Conservation (phyloP, 1,284 basidiomycete species). For the Butyriboletus appendiculatus region DNA sequence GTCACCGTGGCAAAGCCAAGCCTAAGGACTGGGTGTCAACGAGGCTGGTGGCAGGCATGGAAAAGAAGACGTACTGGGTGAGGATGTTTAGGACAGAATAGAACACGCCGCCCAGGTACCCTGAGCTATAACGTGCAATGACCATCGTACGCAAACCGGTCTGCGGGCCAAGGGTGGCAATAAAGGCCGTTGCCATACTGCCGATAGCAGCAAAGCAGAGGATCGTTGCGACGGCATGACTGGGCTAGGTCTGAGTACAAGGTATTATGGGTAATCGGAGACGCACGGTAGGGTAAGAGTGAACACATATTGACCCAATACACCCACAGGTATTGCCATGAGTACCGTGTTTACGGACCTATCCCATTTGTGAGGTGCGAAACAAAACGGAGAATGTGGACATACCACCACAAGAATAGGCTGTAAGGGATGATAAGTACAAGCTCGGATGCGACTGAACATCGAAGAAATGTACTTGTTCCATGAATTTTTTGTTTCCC, state of each 20-base stretch:
- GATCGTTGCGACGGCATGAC: conserved; percentile 45
- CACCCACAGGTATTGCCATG: conserved; percentile 58
- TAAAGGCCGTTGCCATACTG: conserved; percentile 45
- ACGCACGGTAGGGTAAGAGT: conserved; percentile 52
- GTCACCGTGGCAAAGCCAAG: conserved; percentile 48
- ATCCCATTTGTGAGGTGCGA: conserved; percentile 1
- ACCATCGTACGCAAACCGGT: conserved; percentile 66
- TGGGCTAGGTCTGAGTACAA: conserved; percentile 18
- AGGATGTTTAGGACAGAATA: conserved; percentile 61
- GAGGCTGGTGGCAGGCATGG: background rate
- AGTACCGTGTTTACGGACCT: conserved; percentile 53
- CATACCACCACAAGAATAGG: conserved; percentile 52
- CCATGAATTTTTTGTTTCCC: conserved; percentile 48
- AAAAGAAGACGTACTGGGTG: conserved; percentile 42
- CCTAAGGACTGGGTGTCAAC: conserved; percentile 25
- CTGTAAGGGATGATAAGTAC: conserved; percentile 32
- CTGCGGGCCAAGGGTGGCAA: conserved; percentile 59
- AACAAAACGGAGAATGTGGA: background rate
- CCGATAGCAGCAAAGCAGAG: conserved; percentile 49
- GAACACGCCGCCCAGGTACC: conserved; percentile 55
- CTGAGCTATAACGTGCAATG: conserved; percentile 55
- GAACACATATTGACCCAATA: conserved; percentile 51
- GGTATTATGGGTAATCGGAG: background rate
- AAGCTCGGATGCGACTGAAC: conserved; percentile 1
- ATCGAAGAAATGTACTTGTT: conserved; percentile 44